These are phyloP conservation scores for Sarcocystis neurona DNA, from an alignment of 169 alveolate genomes.

Conservation along the genomic window DNA sequence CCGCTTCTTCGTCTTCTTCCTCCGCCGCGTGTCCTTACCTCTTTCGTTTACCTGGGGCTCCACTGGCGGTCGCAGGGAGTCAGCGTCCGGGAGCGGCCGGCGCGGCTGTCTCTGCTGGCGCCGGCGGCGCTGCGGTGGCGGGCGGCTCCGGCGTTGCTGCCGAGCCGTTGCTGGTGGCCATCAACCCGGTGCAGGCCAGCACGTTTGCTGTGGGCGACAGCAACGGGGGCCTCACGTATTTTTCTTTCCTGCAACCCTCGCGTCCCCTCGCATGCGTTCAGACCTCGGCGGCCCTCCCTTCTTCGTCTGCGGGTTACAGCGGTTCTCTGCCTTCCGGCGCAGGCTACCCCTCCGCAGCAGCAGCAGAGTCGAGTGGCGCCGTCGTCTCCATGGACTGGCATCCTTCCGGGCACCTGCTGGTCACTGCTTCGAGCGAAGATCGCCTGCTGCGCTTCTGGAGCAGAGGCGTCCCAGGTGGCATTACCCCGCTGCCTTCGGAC, in stretches of 20 bases:
- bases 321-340: conserved; percentile 69
- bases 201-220: conserved; percentile 79
- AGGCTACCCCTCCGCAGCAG: conserved; percentile 48
- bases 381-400: conserved; percentile 84
- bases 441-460: conserved; percentile 77
- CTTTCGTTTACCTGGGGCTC: no score
- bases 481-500: neutral
- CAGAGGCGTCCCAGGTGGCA: conserved; percentile 20
- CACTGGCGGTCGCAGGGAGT: no score
- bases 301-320: conserved; percentile 69
- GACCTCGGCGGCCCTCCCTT: no score
- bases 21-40: neutral
- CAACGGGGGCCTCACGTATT: conserved; percentile 73
- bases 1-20: conserved; percentile 2
- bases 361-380: conserved; percentile 55
- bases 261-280: conserved; percentile 70
- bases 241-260: conserved; percentile 68
- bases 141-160: neutral
- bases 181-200: conserved; percentile 84
- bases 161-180: conserved; percentile 75
- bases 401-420: conserved; percentile 87
- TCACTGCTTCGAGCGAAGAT: conserved; percentile 85
- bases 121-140: conserved; percentile 21
- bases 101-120: conserved; percentile 38
- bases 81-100: no score